Base-by-base conservation (phyloP, 1,284 basidiomycete genomes). In the Boletellus deceptivus region DNA sequence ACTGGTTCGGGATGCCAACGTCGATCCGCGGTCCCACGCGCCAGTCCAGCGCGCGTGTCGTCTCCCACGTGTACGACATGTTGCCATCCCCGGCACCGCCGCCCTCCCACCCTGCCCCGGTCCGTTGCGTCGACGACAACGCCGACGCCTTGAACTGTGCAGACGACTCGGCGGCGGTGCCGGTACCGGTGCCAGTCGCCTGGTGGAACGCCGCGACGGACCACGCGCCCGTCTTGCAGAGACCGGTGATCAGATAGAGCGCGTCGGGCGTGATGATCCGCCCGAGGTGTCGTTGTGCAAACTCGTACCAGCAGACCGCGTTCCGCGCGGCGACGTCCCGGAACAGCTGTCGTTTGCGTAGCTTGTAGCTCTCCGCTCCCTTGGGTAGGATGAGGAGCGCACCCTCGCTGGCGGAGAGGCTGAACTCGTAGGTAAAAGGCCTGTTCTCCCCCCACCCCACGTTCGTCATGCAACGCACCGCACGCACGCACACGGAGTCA, bases 161-260 rank as follows among this genome's bases (percentile, higher is more conserved):
- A n/a, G 53, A 17, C 11, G 38, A 44, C 20, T 42, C 44, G 1
- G 43, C 33, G 9, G 24, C 24, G 24, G 24, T 20, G 20, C 27
- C 29, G 29, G 29, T 29, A 1, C 29, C 10, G 5, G 22, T 33
- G 6, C 47, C 37, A 0, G 29, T 27, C 1, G 39, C 29, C 25
- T 48, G 24, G 10, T 46, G 27, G 14, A 58, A 60, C 0, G 50
- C 36, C 7, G 50, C 58, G 16, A 55, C 44, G 0, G 58, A 58
- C 57, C 57, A 58, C 8, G 55, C 50, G 5, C 22, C 37, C 10
- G 57, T n/a, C 36, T 58, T 58, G 29, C 54, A 39, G 2, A 46
- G 46, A 0, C 58, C 57, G 1, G 57, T 58, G 3, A 58, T 58
- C n/a, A 58, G 14, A 22, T 58, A 58, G 17, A 58, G 55, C 4